Percentiles rank a stretch among this genome's conserved stretches.
phyloP scores from a whole-genome alignment of 2,329 filamentous ascomycete genomes.

The Hirsutella minnesotensis region DNA sequence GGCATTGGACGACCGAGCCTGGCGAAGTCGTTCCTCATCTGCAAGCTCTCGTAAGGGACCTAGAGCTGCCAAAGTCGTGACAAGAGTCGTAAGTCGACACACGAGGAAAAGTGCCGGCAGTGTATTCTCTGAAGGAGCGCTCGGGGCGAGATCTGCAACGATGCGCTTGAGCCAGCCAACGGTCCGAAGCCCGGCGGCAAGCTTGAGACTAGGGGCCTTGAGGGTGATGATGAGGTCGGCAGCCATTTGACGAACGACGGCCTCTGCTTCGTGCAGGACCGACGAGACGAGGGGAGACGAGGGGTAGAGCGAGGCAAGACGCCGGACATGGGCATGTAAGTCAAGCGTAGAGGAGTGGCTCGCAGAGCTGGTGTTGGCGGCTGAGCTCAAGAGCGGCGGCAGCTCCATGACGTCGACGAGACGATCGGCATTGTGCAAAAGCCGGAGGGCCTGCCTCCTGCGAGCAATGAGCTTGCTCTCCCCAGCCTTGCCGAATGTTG shows the following conservation, averaged over 20 bases:
- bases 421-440: conserved; percentile 79
- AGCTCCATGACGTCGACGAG: conserved; percentile 86
- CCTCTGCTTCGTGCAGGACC: conserved; percentile 67
- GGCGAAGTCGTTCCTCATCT: conserved; percentile 61
- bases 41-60: conserved; percentile 79
- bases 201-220: conserved; percentile 66
- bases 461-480: conserved; percentile 59
- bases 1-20: conserved; percentile 26
- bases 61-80: conserved; percentile 69
- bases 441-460: conserved; percentile 67
- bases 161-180: conserved; percentile 85
- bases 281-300: conserved; percentile 62
- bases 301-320: conserved; percentile 73
- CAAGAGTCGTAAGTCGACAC: conserved; percentile 69
- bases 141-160: conserved; percentile 55
- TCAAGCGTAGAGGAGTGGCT: conserved; percentile 87
- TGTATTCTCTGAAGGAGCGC: conserved; percentile 42
- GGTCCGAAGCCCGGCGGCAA: conserved; percentile 81
- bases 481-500: conserved; percentile 65
- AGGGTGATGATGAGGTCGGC: conserved; percentile 70
- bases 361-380: conserved; percentile 51
- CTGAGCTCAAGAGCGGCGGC: conserved; percentile 71
- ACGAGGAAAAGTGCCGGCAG: conserved; percentile 79
- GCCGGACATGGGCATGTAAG: conserved; percentile 83
- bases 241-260: conserved; percentile 80